Percentiles rank a stretch among this genome's conserved stretches.
These are phyloP conservation scores for Pterulicium gracile DNA, from an alignment of 1,284 basidiomycete species.

Conservation along the genomic window DNA sequence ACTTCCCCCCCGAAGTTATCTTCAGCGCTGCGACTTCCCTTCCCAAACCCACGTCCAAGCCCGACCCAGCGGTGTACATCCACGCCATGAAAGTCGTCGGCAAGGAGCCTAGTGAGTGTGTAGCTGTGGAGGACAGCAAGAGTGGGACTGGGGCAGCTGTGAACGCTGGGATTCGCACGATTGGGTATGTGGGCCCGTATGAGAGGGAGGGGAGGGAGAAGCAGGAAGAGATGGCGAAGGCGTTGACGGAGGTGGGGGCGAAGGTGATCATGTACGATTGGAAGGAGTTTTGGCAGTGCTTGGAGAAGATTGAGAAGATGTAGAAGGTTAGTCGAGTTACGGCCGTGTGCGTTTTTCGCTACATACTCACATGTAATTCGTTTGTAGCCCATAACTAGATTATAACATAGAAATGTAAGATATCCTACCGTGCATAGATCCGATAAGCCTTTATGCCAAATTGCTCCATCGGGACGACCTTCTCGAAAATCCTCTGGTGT, in stretches of 20 bases:
- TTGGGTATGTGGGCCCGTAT: constrained; percentile 16
- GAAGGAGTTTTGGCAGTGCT: constrained; percentile 13
- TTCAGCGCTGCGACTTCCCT: constrained; percentile 18
- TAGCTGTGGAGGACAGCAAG: constrained; percentile 18
- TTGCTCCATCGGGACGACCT: no score
- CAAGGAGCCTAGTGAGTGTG: constrained; percentile 13
- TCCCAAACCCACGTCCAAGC: constrained; percentile 16
- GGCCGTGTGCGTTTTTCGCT: no score
- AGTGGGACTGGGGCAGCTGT: constrained; percentile 15
- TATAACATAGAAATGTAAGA: no score
- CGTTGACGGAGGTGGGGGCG: constrained; percentile 14
- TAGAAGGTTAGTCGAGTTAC: no score
- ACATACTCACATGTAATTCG: no score
- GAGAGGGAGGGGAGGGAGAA: constrained; percentile 13
- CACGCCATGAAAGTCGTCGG: constrained; percentile 16
- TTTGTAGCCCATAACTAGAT: no score
- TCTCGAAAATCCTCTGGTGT: no score
- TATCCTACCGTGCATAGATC: no score
- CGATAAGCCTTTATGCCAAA: no score
- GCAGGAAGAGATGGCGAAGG: constrained; percentile 12
- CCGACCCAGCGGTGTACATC: constrained; percentile 18
- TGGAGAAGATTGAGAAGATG: constrained; percentile 11
- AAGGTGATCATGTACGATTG: constrained; percentile 16
- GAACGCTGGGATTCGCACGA: constrained; percentile 13
- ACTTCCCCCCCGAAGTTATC: constrained; percentile 14